Percentiles rank a stretch among this genome's conserved stretches.
Evolutionary conservation across 257 asterid genomes (phyloP).

Genomic region (Solanum peruvianum): DNA sequence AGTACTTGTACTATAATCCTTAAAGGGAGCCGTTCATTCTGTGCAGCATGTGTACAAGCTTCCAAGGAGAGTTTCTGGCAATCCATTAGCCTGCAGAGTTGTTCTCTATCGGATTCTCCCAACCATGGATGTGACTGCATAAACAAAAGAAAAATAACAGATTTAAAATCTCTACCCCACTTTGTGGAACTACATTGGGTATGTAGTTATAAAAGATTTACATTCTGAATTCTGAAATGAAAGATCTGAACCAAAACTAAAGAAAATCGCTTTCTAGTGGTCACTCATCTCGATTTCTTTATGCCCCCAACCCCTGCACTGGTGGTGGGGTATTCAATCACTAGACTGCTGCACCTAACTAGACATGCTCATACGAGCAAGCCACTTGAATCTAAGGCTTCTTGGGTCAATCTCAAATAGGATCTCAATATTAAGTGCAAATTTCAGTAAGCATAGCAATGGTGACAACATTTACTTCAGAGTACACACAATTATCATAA

Average conservation of each 20-base stretch:
- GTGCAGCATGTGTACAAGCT: constrained; percentile 99
- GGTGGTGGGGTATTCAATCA: neutral
- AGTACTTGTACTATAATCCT: constrained; percentile 87
- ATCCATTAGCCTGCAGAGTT: constrained; percentile 89
- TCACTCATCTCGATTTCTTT: neutral
- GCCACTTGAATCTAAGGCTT: neutral
- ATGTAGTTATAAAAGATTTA: neutral
- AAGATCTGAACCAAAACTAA: neutral
- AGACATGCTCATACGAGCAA: neutral
- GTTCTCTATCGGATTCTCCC: constrained; percentile 77
- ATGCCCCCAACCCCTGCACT: neutral
- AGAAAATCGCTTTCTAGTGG: neutral
- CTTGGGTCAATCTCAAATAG: neutral
- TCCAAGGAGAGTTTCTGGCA: constrained; percentile 96
- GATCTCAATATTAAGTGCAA: neutral
- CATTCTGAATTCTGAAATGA: neutral
- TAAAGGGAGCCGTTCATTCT: constrained; percentile 80
- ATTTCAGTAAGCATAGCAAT: neutral
- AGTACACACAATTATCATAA: neutral
- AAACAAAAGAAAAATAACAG: constrained; percentile 4
- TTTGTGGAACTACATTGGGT: neutral
- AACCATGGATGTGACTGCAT: constrained; percentile 96
- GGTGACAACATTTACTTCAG: neutral
- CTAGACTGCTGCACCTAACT: neutral
- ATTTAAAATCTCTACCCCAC: neutral